Conservation (phyloP, 2,329 filamentous ascomycete genomes). For the Aspergillus niger region DNA sequence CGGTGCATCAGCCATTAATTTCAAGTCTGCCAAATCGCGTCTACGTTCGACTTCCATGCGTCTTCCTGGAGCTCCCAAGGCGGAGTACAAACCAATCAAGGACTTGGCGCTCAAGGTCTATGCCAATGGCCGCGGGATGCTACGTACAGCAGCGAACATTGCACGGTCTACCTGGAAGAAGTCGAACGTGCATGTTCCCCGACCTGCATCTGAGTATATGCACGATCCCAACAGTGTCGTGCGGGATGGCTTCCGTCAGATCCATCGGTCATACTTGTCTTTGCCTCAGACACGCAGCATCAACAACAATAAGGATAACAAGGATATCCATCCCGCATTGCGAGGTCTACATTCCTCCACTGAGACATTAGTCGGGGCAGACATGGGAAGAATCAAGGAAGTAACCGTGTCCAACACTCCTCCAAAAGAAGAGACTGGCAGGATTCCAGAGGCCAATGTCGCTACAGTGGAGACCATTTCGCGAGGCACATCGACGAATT, state of each 20-base stretch:
- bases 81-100: conserved; percentile 1
- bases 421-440: not conserved
- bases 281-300: not conserved
- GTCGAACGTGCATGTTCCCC: not conserved
- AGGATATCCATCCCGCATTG: not conserved
- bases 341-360: not conserved
- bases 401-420: conserved; percentile 2
- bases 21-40: not conserved
- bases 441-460: conserved; percentile 4
- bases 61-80: not conserved
- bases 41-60: not conserved
- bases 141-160: not conserved
- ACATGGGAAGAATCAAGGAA: conserved; percentile 4
- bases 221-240: not conserved
- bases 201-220: not conserved
- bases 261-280: not conserved
- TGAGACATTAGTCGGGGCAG: conserved; percentile 4
- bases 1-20: not conserved
- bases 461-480: conserved; percentile 1
- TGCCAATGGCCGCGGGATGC: not conserved
- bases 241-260: not conserved
- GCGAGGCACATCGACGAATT: not conserved
- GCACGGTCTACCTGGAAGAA: not conserved
- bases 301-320: not conserved
- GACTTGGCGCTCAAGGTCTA: not conserved